Evolutionary conservation across 768 basidiomycete genomes (phyloP), one percentile per base, ranked within the genome.

Genomic region (Hericium erinaceus): DNA sequence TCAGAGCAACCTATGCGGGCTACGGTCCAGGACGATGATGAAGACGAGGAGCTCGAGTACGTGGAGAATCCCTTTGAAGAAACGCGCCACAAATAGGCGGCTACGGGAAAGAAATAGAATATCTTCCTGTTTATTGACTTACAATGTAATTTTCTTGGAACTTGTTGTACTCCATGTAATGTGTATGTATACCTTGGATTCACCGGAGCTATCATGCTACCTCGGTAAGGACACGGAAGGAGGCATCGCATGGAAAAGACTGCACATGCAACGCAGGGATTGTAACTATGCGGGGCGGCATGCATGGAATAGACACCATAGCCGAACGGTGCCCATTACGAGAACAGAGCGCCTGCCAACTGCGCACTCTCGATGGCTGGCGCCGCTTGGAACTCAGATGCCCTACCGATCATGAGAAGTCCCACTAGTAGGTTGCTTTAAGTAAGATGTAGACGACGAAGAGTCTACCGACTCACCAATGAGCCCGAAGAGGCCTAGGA

Each of bases 401-500:
- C 85, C 41, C 75, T 69, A 64, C 85, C 75, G 20, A 87, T 81
- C 80, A 95, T 87, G 48, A 95, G 77, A 18, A 95, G 73, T 2
- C 92, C 91, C 61, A 92, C 90, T 93, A 64, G 0, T 56, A 15
- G 26, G 33, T 8, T 33, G 5, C 33, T 33, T 33, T 33, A 33
- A 33, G 33, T 33, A 33, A 33, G 9, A 33, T 33, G 33, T 33
- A 33, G 33, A 8, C 33, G 33, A 10, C 9, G 7, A 33, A 33
- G 33, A 33, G 33, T 33, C 33, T 33, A 10, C 9, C 33, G 33
- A 80, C 89, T 59, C 62, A 93, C 92, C 89, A 64, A 95, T 97
- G 61, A 95, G 74, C 18, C 94, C 95, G 67, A 95, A 98, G 50
- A 98, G 73, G 5, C 95, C 95, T 69, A 97, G 73, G 57, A 97